These are phyloP conservation scores for Neopestalotiopsis rosae DNA, from an alignment of 2,329 filamentous ascomycete species.

Conservation along the genomic window DNA sequence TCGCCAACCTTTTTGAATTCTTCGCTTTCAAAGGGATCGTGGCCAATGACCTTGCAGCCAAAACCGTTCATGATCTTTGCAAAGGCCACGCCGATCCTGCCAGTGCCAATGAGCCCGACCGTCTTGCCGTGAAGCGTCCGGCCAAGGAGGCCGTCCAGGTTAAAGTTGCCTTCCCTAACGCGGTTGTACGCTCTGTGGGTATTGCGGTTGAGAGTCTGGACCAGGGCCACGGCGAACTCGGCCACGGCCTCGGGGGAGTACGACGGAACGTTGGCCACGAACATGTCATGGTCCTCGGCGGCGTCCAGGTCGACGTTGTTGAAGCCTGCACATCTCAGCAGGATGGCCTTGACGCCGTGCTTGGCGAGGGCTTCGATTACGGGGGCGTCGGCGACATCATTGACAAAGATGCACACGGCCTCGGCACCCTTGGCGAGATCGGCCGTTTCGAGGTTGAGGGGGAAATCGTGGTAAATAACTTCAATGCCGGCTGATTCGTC, in stretches of 20 bases:
- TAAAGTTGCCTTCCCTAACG: conserved; percentile 72
- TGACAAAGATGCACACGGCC: conserved; percentile 73
- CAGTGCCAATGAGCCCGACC: conserved; percentile 69
- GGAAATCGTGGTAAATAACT: conserved; percentile 63
- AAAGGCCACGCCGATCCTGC: conserved; percentile 67
- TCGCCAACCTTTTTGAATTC: conserved; percentile 56
- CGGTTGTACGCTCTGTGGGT: conserved; percentile 73
- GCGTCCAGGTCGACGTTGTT: conserved; percentile 68
- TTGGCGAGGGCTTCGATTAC: conserved; percentile 57
- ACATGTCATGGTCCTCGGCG: conserved; percentile 60
- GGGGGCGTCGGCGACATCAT: conserved; percentile 59
- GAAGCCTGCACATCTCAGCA: conserved; percentile 71
- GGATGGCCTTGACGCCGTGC: conserved; percentile 60
- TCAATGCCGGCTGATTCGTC: conserved; percentile 46
- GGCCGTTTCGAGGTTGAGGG: conserved; percentile 61
- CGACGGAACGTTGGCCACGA: conserved; percentile 69
- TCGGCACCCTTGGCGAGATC: conserved; percentile 55
- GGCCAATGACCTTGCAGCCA: conserved; percentile 66
- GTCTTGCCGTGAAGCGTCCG: conserved; percentile 67
- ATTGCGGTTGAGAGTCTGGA: conserved; percentile 71
- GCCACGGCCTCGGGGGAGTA: conserved; percentile 74
- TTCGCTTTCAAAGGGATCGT: conserved; percentile 59
- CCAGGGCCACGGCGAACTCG: conserved; percentile 71
- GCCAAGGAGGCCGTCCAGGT: conserved; percentile 67
- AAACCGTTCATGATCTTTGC: conserved; percentile 69